Evolutionary conservation across 2,329 filamentous ascomycete genomes (phyloP), one percentile per base, ranked within the genome.

Genomic region (Aureobasidium subglaciale): DNA sequence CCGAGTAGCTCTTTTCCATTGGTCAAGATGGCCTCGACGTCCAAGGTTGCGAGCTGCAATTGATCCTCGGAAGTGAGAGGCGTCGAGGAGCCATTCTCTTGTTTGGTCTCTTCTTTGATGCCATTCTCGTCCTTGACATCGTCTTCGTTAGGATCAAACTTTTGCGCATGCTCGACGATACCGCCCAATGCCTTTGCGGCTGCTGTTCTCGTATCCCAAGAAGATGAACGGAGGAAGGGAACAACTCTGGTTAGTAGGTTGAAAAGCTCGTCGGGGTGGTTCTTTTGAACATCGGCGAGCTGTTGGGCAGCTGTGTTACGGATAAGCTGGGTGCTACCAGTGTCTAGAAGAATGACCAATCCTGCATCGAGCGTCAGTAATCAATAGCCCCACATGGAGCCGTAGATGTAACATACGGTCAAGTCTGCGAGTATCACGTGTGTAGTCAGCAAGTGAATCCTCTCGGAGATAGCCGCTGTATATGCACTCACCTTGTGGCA

Each of bases 301-400:
- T 99, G 93, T 68, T 95, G 90, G 59, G 95, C 93, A 60, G 93
- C 95, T 60, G 93, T 99, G 68, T 96, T 95, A 63, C 95, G 86
- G 68, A 99, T 97, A 63, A 99, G 79, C 68, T 87, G 86, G 59
- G 93, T 99, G 74, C 92, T 97, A 64, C 93, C 93, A 57, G 93
- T 97, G 79, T 99, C 93, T 65, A 99, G 85, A 22, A 56, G 43
- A 46, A 56, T 38, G 42, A 56, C 54, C 54, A 56, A 41, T 16
- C 54, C 54, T 56, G 25, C 42, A 49, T 27, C 10, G 2, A 45
- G 22, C 16, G 48, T 57, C 40, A 58, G 30, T 46, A 8, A 15
- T 34, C 32, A 56, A 22, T 22, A 38, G 15, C 46, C 46, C 40
- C 37, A 34, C 22, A 55, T 24, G 30, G 25, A 37, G 25, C 34